Percentiles rank a stretch among this genome's conserved stretches.
Evolutionary conservation across 441 rosid genomes (phyloP).

Genomic region (Syzygium syzygioides): DNA sequence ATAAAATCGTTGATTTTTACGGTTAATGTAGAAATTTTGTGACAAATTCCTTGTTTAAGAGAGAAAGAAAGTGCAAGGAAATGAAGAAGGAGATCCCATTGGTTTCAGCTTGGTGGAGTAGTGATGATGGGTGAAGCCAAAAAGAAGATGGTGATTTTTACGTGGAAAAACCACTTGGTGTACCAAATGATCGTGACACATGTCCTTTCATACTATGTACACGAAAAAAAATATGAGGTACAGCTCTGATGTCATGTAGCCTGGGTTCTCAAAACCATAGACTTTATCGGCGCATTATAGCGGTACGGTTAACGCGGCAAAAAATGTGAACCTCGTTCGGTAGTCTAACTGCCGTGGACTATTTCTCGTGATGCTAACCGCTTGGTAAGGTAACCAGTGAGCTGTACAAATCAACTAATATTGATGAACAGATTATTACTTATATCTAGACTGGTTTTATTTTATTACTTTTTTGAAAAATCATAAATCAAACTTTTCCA

Average conservation of each 20-base stretch:
- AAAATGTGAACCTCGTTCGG: neutral
- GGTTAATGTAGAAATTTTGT: no score
- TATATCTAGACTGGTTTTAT: neutral
- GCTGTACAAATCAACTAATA: accelerated
- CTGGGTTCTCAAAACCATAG: neutral
- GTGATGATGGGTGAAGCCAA: neutral
- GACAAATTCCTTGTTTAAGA: no score
- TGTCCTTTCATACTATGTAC: neutral
- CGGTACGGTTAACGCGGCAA: neutral
- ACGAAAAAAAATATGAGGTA: no score
- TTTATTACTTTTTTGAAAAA: neutral
- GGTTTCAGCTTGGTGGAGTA: neutral
- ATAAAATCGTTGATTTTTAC: no score
- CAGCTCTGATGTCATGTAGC: neutral
- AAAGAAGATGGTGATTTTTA: neutral
- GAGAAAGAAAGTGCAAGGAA: no score
- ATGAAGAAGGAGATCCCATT: neutral
- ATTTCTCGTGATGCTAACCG: neutral
- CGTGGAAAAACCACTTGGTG: neutral
- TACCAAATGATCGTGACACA: neutral
- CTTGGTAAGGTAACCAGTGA: neutral
- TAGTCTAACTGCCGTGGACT: no score
- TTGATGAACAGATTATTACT: neutral
- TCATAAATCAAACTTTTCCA: accelerated
- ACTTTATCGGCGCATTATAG: neutral